A percentile compares a stretch with the other conserved stretches of the same genome.
phyloP scores from a whole-genome alignment of 164 flowering plant genomes.

The Magnolia sinica region DNA sequence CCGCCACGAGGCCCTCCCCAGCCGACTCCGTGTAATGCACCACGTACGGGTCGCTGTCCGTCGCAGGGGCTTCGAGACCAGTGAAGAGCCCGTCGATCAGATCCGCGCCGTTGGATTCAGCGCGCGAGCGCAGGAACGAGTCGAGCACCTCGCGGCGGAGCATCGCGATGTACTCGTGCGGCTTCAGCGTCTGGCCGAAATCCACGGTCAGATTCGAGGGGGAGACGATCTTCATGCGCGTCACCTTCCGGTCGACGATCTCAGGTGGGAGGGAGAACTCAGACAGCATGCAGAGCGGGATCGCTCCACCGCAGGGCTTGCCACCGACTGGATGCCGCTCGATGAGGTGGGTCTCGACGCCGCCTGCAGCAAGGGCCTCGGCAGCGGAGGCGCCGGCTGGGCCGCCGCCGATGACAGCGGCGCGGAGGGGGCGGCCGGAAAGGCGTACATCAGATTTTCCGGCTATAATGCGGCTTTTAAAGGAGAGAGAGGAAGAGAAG shows the following conservation, averaged over 20 bases:
- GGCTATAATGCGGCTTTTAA: constrained; percentile 7
- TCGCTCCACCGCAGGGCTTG: constrained; percentile 90
- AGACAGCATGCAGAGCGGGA: constrained; percentile 77
- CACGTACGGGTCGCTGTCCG: constrained; percentile 41
- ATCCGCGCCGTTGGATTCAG: constrained; percentile 52
- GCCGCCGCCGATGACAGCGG: constrained; percentile 85
- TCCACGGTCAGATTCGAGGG: constrained; percentile 73
- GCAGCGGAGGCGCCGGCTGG: constrained; percentile 87
- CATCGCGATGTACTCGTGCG: constrained; percentile 74
- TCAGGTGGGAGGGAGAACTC: constrained; percentile 71
- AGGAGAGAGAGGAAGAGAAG: constrained; percentile 4
- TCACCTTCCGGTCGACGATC: constrained; percentile 68
- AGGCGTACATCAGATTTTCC: constrained; percentile 11
- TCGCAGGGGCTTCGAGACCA: constrained; percentile 39
- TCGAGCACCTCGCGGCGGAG: constrained; percentile 75
- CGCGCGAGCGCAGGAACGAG: constrained; percentile 67
- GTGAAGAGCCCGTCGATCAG: constrained; percentile 56
- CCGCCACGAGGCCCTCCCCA: background rate
- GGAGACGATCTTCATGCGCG: constrained; percentile 68
- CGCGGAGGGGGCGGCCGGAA: constrained; percentile 57
- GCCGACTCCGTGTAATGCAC: constrained; percentile 33
- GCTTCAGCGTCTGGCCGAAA: constrained; percentile 59
- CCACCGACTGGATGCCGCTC: constrained; percentile 59
- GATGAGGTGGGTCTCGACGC: constrained; percentile 70
- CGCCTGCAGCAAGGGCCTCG: constrained; percentile 61